Evolutionary conservation across 164 flowering plant genomes (phyloP), one percentile per base, ranked within the genome.

Genomic region (Cinnamomum micranthum): DNA sequence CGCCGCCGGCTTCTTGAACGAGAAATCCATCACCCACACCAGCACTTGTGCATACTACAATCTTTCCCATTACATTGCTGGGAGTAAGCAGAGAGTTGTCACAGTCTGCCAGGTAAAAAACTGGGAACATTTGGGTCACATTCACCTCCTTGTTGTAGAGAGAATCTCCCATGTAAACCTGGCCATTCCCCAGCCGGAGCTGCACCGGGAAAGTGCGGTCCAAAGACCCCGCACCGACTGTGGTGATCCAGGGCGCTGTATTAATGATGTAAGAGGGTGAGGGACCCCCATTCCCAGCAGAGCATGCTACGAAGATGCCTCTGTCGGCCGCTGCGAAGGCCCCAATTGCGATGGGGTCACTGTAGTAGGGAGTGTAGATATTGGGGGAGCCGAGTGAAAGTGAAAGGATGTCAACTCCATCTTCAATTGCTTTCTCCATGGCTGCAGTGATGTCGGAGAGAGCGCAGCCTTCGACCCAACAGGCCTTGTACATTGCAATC

Each of bases 1-100:
- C 76, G 20, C 76, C 76, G 12, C 76, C 72, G 3, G 76, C 76
- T 4, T 13, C 33, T 52, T 50, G 24, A 11, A 74, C 66, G 12
- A 25, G 50, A 33, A 51, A 28, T 23, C 75, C 75, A 2, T 13
- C n/a, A 24, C 13, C 10, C 15, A 50, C 69, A 19, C 24, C 14
- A 2, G 19, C 70, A 11, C 15, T 1, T 5, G 25, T 41, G 23
- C 75, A 65, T 4, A 51, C 35, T 4, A 73, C 69, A 12, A 73
- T 63, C 70, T 73, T 73, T 65, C 75, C 75, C 69, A 66, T 51
- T 23, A 73, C 75, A 63, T 62, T 73, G 75, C 33, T 68, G 6
- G 70, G 73, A 31, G 9, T 55, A 35, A 35, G 47, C 6, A 35
- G 47, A 35, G 9, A 55, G 24, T 20, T 11, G 4, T 2, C 14